Conservation (phyloP, 768 basidiomycete species). For the Auriculariales sp. region DNA sequence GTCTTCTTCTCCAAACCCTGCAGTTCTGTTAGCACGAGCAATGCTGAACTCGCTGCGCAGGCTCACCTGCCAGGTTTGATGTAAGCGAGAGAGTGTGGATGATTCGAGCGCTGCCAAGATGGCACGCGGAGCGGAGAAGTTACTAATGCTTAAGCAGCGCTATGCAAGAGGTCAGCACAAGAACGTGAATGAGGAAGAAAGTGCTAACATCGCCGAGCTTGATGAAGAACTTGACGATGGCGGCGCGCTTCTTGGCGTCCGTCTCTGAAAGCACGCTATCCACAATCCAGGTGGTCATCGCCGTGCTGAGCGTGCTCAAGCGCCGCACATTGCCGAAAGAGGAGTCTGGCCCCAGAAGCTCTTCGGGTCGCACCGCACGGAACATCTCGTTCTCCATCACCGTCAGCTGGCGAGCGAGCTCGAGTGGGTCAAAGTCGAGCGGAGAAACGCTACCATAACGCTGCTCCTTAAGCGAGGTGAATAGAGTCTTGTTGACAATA, state of each 20-base stretch:
- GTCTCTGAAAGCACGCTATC: conserved; percentile 85
- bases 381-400: conserved; percentile 86
- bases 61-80: conserved; percentile 85
- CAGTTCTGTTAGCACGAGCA: not conserved
- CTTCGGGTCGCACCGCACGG: conserved; percentile 73
- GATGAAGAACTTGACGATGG: conserved; percentile 80
- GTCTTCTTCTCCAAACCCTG: conserved; percentile 81
- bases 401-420: conserved; percentile 86
- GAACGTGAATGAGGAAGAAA: conserved; percentile 2
- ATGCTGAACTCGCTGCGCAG: not conserved
- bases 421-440: conserved; percentile 87
- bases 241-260: conserved; percentile 72
- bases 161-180: conserved; percentile 18
- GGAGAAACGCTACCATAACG: conserved; percentile 48
- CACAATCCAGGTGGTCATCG: conserved; percentile 91
- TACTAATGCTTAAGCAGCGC: conserved; percentile 73
- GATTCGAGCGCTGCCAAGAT: conserved; percentile 92
- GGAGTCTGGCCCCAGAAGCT: conserved; percentile 56
- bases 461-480: conserved; percentile 50
- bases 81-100: conserved; percentile 81
- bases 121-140: conserved; percentile 86
- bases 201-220: conserved; percentile 75
- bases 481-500: conserved; percentile 65
- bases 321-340: conserved; percentile 57
- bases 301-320: conserved; percentile 77